Evolutionary conservation across 345 rosid species (phyloP).

Genomic region (Reutealis trisperma): DNA sequence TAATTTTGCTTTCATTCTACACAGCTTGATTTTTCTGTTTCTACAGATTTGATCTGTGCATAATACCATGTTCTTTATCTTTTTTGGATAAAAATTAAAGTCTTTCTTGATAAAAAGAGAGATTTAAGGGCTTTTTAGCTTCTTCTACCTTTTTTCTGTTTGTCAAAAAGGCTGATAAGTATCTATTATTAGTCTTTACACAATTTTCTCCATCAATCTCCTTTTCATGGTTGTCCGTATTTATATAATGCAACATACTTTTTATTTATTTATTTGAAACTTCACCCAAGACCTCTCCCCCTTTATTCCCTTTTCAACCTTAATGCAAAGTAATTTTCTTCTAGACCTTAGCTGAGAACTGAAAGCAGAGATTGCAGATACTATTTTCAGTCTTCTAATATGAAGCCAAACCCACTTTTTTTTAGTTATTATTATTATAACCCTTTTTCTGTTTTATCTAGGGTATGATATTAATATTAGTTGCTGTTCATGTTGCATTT

Average conservation of each 20-base stretch:
- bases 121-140: slow-evolving; percentile 26
- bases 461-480: not conserved
- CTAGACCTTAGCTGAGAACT: slow-evolving; percentile 6
- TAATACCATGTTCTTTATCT: not conserved
- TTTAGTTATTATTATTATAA: not conserved
- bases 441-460: not conserved
- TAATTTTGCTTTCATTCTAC: not conserved
- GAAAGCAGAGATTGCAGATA: slow-evolving; percentile 24
- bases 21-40: not conserved
- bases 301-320: slow-evolving; percentile 18
- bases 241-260: not conserved
- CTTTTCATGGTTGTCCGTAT: slow-evolving; percentile 21
- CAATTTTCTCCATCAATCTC: slow-evolving; percentile 22
- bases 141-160: slow-evolving; percentile 23
- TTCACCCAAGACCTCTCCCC: slow-evolving; percentile 7
- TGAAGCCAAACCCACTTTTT: slow-evolving; percentile 2
- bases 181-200: slow-evolving; percentile 23
- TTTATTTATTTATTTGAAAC: not conserved
- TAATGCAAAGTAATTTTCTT: slow-evolving; percentile 18
- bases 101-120: slow-evolving; percentile 10
- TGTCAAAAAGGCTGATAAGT: slow-evolving; percentile 28
- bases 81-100: slow-evolving; percentile 13
- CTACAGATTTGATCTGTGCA: not conserved
- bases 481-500: slow-evolving; percentile 18
- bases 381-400: slow-evolving; percentile 28